Base-by-base conservation (phyloP, 2,329 filamentous ascomycete species). In the Aspergillus viridinutans region DNA sequence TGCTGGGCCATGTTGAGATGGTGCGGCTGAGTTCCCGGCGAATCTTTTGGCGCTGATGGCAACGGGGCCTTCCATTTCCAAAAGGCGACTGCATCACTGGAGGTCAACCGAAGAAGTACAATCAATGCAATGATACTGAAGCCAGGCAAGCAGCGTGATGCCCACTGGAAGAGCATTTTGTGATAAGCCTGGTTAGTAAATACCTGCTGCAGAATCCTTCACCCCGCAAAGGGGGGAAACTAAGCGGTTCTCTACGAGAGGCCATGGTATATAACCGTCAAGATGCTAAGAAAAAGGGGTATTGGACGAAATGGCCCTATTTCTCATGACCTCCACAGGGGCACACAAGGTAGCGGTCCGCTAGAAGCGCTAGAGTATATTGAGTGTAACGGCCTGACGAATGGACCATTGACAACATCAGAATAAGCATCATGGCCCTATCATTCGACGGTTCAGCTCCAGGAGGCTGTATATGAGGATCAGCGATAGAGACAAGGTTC, bases 71-170 rank as follows among this genome's bases (percentile, higher is more conserved):
- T 63, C 64, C 66, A 67, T 45, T 55, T 50, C 1, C 32, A n/a
- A 7, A 59, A 58, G 2, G 53, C 54, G 9, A 62, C 40, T 5
- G 60, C 49, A 40, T 68, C 63, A 10, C 62, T 60, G 43, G 69
- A 67, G 23, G 64, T 61, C 17, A 66, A 57, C 2, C 32, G 14
- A 7, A 71, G 54, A 28, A 70, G 56, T 3, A 60, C 21, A 7
- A 61, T 20, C 42, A 71, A 53, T 1, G 57, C 60, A 20, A 71
- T 58, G 40, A 70, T 65, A 59, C 69, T 71, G 32, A 71, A 62
- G 29, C 67, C 68, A 17, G 69, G 69, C 29, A 71, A 52, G 58
- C 68, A 71, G 32, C 69, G 64, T 43, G 65, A 68, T 8, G 61
- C 21, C 69, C 69, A 71, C 40, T 48, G 25, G 20, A 26, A 54